Evolutionary conservation across 208 protist species (phyloP).

Genomic region (Leishmania tropica): DNA sequence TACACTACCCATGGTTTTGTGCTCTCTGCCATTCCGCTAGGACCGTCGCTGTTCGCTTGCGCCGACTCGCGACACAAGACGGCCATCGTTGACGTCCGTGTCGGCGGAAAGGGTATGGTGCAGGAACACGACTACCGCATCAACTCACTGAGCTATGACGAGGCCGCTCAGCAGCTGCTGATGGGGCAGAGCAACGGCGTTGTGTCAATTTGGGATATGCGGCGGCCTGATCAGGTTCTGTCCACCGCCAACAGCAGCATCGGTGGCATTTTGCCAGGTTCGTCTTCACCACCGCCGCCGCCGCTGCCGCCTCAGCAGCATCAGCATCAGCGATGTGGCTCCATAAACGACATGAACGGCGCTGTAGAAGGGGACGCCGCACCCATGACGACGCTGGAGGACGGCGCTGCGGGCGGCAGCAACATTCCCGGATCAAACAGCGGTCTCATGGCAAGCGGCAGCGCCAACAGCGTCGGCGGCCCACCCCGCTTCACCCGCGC

Average conservation of each 20-base stretch:
- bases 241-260: slow-evolving; percentile 24
- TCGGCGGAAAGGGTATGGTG: slow-evolving; percentile 46
- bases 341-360: not conserved
- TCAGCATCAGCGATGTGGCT: slow-evolving; percentile 3
- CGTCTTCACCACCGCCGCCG: slow-evolving; percentile 7
- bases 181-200: slow-evolving; percentile 84
- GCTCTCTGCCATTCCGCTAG: slow-evolving; percentile 66
- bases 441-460: not conserved
- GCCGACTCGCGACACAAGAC: slow-evolving; percentile 71
- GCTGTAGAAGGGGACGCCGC: not conserved
- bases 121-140: slow-evolving; percentile 71
- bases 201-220: slow-evolving; percentile 85
- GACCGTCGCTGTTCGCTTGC: slow-evolving; percentile 81
- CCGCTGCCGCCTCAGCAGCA: not conserved
- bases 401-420: not conserved
- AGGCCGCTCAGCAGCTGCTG: slow-evolving; percentile 52
- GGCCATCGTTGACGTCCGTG: slow-evolving; percentile 69
- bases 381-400: not conserved
- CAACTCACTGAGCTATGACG: slow-evolving; percentile 81
- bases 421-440: not conserved
- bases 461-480: slow-evolving; percentile 4
- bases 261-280: not conserved
- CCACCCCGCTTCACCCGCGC: slow-evolving; percentile 36
- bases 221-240: slow-evolving; percentile 56
- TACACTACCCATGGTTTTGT: slow-evolving; percentile 76